Evolutionary conservation across 257 asterid species (phyloP), one percentile per base, ranked within the genome.

Genomic region (Osmanthus fragrans): DNA sequence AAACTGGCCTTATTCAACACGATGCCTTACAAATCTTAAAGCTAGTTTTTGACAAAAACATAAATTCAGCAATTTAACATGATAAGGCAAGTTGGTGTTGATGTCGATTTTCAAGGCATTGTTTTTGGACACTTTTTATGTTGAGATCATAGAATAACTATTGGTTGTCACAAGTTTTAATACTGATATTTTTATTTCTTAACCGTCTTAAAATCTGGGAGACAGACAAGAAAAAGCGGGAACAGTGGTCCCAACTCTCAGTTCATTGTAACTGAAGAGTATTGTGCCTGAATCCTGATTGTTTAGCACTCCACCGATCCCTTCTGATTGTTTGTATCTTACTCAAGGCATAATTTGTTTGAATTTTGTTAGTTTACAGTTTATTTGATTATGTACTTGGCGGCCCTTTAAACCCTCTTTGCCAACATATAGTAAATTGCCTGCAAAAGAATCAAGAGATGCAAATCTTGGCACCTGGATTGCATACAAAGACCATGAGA

Each of bases 21-120:
- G 54, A 39, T 56, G 58, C 79, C 23, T 18, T 13, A 71, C 45
- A 51, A 39, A 54, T 36, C 37, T 12, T 72, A 60, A 27, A 54
- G 45, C 49, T 58, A 56, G 66, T 75, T 51, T 69, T 76, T 64
- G 67, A 54, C 56, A 37, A 72, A 15, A 32, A 47, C n/a, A 15
- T 39, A 65, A 74, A 15, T 71, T 51, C 54, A 67, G 81, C 70
- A 36, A 9, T 34, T 63, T 73, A 74, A 63, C 56, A 73, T 69
- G 47, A n/a, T 21, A 16, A 65, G 4, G 40, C 39, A 66, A 72
- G 81, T 58, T 7, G 16, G 7, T 72, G 63, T 67, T 63, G 34
- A 69, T 56, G 19, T 45, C 1, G 51, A 8, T 37, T 47, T 15
- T 30, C 70, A 27, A 10, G 72, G 70, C 68, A 42, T 63, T 34